A percentile compares a stretch with the other conserved stretches of the same genome.
These are phyloP conservation scores for Clarkia xantiana DNA, from an alignment of 345 rosid species.

Conservation along the genomic window DNA sequence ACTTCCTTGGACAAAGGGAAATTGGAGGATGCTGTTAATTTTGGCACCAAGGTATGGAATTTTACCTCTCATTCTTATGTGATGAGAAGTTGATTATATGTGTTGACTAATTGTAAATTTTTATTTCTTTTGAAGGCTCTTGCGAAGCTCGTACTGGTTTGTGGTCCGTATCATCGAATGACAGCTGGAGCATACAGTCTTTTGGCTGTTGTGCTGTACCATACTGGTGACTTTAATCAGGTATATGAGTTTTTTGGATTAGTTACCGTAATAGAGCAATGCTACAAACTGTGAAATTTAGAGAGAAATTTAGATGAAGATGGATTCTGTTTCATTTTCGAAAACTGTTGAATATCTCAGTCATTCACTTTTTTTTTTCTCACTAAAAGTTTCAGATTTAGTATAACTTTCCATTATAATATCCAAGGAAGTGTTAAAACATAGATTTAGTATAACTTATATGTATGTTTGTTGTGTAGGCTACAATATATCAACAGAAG, in stretches of 20 bases:
- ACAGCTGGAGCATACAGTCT: constrained; percentile 98
- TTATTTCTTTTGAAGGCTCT: constrained; percentile 46
- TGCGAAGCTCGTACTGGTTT: constrained; percentile 77
- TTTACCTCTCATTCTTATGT: constrained; percentile 4
- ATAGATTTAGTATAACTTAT: too few species aligned
- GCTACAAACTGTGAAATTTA: too few species aligned
- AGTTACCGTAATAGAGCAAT: too few species aligned
- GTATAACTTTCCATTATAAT: too few species aligned
- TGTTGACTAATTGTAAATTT: not conserved
- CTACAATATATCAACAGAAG: constrained; percentile 94
- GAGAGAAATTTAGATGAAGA: too few species aligned
- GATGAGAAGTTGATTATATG: not conserved
- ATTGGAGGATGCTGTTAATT: constrained; percentile 87
- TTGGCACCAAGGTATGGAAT: constrained; percentile 66
- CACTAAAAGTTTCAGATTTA: too few species aligned
- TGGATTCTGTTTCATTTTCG: too few species aligned
- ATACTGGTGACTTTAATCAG: constrained; percentile 96
- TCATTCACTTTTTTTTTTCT: too few species aligned
- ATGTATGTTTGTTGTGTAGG: constrained; percentile 29
- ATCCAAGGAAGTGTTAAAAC: too few species aligned
- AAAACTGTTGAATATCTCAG: too few species aligned
- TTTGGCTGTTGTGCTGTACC: constrained; percentile 92
- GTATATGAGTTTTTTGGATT: constrained; percentile 14
- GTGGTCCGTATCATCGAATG: constrained; percentile 96
- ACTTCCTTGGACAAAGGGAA: constrained; percentile 94